These are phyloP conservation scores for Incumbomyces lentus DNA, from an alignment of 2,329 filamentous ascomycete species.

Conservation along the genomic window DNA sequence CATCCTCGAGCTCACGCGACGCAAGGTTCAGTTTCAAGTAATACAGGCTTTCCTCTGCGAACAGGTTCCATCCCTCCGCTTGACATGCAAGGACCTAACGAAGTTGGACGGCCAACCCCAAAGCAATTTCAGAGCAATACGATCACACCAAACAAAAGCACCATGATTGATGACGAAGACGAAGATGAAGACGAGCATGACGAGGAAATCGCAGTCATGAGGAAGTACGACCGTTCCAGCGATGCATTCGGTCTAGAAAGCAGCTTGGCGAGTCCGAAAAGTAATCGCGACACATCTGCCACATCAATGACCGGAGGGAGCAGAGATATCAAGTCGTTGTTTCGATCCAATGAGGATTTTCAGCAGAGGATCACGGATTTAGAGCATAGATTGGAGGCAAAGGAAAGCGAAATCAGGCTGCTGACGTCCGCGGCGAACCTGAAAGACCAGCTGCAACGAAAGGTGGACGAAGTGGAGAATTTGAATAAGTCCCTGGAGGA, in stretches of 20 bases:
- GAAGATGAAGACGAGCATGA: slow-evolving; percentile 72
- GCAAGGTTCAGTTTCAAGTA: slow-evolving; percentile 13
- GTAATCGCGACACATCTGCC: slow-evolving; percentile 37
- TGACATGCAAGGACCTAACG: slow-evolving; percentile 32
- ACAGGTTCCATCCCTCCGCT: slow-evolving; percentile 24
- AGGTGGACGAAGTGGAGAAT: slow-evolving; percentile 56
- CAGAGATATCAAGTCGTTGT: slow-evolving; percentile 62
- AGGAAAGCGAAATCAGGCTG: slow-evolving; percentile 54
- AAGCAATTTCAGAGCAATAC: slow-evolving; percentile 93
- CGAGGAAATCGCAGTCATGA: slow-evolving; percentile 38
- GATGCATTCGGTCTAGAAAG: slow-evolving; percentile 54
- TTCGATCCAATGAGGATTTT: slow-evolving; percentile 70
- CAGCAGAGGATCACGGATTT: slow-evolving; percentile 62
- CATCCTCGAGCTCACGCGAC: slow-evolving; percentile 19
- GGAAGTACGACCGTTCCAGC: slow-evolving; percentile 45
- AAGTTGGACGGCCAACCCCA: slow-evolving; percentile 65
- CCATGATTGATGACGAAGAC: slow-evolving; percentile 92
- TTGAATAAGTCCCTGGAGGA: slow-evolving; percentile 53
- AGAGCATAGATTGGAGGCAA: slow-evolving; percentile 58
- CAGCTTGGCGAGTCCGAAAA: slow-evolving; percentile 29
- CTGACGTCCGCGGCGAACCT: slow-evolving; percentile 45
- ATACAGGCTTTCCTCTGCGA: slow-evolving; percentile 29
- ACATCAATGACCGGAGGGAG: slow-evolving; percentile 33
- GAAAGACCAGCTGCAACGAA: slow-evolving; percentile 68
- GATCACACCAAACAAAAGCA: slow-evolving; percentile 95